A percentile compares a stretch with the other conserved stretches of the same genome.
Conservation (phyloP, 2,329 filamentous ascomycete species). For the Verticillium nubilum region DNA sequence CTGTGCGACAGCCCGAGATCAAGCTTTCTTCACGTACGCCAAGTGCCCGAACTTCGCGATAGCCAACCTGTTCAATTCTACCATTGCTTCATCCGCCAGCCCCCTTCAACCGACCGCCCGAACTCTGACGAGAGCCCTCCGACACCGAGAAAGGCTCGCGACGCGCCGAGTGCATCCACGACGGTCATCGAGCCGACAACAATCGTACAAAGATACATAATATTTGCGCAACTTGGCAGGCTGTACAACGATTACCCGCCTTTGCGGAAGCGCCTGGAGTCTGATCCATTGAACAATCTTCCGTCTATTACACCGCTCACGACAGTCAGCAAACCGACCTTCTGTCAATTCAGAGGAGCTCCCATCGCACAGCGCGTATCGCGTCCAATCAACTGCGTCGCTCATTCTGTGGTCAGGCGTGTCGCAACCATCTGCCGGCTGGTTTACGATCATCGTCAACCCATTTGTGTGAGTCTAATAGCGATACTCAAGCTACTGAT, state of each 20-base stretch:
- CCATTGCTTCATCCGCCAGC: background rate
- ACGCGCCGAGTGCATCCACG: background rate
- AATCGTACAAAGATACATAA: background rate
- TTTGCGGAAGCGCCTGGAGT: background rate
- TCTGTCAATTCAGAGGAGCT: background rate
- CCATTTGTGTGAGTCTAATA: background rate
- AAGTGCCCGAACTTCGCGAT: background rate
- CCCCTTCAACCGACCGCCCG: background rate
- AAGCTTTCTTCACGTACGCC: background rate
- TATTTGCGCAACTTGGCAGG: background rate
- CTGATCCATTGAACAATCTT: background rate
- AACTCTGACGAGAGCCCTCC: background rate
- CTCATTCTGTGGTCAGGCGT: background rate
- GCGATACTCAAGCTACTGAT: background rate
- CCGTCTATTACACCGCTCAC: background rate
- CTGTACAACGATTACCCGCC: background rate
- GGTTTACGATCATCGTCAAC: background rate
- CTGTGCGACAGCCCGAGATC: background rate
- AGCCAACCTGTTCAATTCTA: background rate
- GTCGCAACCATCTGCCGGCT: background rate
- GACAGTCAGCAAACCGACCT: background rate
- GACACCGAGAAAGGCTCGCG: background rate
- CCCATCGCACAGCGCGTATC: constrained; percentile 9
- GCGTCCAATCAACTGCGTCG: constrained; percentile 6
- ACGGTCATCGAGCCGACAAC: background rate